Base-by-base conservation (phyloP, 1,284 basidiomycete species). In the Golubevia sp. region DNA sequence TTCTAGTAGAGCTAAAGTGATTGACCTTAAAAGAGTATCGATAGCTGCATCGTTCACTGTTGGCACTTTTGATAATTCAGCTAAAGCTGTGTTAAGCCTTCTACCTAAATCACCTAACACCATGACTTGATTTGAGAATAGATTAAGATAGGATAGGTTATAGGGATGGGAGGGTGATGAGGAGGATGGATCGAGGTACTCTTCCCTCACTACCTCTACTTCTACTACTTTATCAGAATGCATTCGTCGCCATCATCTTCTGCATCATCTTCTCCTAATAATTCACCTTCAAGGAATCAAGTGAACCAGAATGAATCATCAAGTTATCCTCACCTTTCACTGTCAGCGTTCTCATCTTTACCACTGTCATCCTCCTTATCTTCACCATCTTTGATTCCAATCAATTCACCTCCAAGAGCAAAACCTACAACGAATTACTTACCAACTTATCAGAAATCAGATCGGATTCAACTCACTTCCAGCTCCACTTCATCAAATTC, bases 21-120 rank as follows among this genome's bases (percentile, higher is more conserved):
- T 92, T 85, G 96, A 92, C 85, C 98, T 99, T 71, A 99, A 89
- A 13, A 94, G 90, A 23, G 67, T 68, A 54, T 83, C 80, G 59
- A 83, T 68, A 8, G 80, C 68, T 4, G 90, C 90, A 86, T 98
- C 96, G 77, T 99, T 90, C 55, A 94, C 93, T 30, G 68, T 73
- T 25, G 61, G 66, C 7, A 91, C 91, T 69, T 91, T 89, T 73
- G 91, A 93, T 66, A 99, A 89, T 61, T 95, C 93, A 25, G 92
- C 92, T 64, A 99, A 89, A 49, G 97, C 96, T 63, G 91, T 90
- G 85, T 97, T 97, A 85, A 99, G 91, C 83, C 91, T 92, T 74
- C 92, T 89, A 67, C 96, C 97, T 65, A 99, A 88, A 86, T 98
- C 96, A 72, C 93, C 92, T 81, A 99, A 88, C 83, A 99, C 97